A percentile compares a stretch with the other conserved stretches of the same genome.
Conservation (phyloP, 2,329 filamentous ascomycete genomes). For the Microdochium trichocladiopsis region DNA sequence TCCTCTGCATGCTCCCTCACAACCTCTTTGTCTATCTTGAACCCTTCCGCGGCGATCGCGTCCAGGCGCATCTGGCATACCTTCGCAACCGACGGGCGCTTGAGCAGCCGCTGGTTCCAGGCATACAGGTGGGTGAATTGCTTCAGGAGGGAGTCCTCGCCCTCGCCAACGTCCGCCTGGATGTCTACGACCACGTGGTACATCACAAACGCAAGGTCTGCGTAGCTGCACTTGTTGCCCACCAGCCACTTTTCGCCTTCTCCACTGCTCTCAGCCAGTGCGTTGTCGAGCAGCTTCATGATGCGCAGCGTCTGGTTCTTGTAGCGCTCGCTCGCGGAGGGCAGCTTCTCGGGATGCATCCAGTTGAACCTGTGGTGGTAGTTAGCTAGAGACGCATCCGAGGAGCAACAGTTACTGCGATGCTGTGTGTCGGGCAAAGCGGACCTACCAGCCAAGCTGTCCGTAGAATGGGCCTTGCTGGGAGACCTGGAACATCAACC, state of each 20-base stretch:
- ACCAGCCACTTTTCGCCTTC: background rate
- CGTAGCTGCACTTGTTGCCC: background rate
- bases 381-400: no score
- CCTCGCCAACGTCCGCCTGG: background rate
- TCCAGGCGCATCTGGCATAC: background rate
- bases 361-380: slow-evolving; percentile 5
- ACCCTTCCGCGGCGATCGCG: background rate
- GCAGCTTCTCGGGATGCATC: slow-evolving; percentile 16
- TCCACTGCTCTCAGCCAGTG: background rate
- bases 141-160: background rate
- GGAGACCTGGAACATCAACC: background rate
- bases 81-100: background rate
- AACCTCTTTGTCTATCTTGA: background rate
- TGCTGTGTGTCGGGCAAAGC: slow-evolving; percentile 29
- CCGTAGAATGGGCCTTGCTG: background rate
- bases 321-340: slow-evolving; percentile 15
- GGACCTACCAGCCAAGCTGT: slow-evolving; percentile 22
- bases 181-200: background rate
- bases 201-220: background rate
- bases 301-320: slow-evolving; percentile 12
- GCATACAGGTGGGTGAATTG: background rate
- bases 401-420: no score
- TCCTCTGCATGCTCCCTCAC: background rate
- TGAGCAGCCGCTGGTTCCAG: background rate
- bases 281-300: background rate